Percentiles rank a stretch among this genome's conserved stretches.
Evolutionary conservation across 345 rosid species (phyloP).

Genomic region (Linum tenue): DNA sequence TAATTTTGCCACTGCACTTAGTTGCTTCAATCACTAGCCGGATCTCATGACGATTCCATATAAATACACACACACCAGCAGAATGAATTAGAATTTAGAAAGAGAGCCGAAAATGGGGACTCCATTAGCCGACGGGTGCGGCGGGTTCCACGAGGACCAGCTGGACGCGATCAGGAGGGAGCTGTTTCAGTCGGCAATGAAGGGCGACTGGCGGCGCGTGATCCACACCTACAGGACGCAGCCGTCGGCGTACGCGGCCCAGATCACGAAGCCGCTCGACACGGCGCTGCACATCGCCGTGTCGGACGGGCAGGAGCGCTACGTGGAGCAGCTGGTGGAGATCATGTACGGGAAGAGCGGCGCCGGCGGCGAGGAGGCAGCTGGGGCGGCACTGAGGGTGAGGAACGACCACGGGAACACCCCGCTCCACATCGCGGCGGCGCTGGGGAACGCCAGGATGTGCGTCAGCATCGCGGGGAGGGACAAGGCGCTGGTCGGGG

Average conservation of each 20-base stretch:
- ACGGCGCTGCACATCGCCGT: conserved; percentile 42
- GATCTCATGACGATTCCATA: too few relatives aligned
- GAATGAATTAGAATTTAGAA: too few relatives aligned
- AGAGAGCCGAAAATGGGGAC: too few relatives aligned
- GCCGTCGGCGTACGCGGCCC: background rate
- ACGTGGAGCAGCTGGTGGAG: conserved; percentile 13
- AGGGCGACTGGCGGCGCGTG: conserved; percentile 31
- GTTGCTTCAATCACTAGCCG: too few relatives aligned
- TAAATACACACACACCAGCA: too few relatives aligned
- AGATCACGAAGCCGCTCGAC: conserved; percentile 27
- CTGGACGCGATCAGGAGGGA: background rate
- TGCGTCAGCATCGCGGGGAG: conserved; percentile 17
- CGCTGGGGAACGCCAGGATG: conserved; percentile 27
- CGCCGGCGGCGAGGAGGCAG: background rate
- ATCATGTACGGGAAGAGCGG: background rate
- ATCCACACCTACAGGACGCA: background rate
- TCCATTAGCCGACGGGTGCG: too few relatives aligned
- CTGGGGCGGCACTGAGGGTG: background rate
- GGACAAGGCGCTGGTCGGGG: conserved; percentile 8
- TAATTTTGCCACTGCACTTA: too few relatives aligned
- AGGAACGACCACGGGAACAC: conserved; percentile 25
- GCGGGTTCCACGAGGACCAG: too few relatives aligned
- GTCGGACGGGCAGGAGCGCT: conserved; percentile 19
- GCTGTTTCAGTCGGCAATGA: conserved; percentile 27
- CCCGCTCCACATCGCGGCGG: conserved; percentile 39